phyloP scores from a whole-genome alignment of 352 stramenopile species.

The Vaucheria bursata region DNA sequence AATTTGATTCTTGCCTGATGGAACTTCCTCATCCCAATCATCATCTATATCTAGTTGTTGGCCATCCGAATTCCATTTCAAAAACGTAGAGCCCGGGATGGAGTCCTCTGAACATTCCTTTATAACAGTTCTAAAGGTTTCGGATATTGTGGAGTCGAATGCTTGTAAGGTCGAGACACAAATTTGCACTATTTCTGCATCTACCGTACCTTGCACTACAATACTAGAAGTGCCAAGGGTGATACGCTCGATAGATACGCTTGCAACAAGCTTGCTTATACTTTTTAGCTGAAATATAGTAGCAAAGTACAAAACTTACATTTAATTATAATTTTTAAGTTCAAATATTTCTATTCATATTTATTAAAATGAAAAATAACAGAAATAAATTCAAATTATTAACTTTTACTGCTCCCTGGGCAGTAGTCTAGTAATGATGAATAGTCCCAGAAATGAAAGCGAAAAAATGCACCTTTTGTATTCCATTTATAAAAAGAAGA shows the following conservation, averaged over 20 bases:
- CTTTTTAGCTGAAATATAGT: background rate
- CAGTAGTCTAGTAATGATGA: no score
- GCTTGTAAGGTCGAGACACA: conserved; percentile 26
- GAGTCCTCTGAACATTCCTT: conserved; percentile 18
- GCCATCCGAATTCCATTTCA: conserved; percentile 15
- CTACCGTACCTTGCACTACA: conserved; percentile 16
- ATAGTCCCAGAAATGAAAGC: no score
- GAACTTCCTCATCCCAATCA: conserved; percentile 18
- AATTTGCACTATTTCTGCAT: conserved; percentile 10
- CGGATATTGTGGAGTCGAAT: conserved; percentile 11
- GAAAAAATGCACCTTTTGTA: no score
- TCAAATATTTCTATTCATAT: no score
- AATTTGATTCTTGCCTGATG: background rate
- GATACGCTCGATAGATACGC: background rate
- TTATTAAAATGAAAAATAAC: no score
- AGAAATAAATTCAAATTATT: no score
- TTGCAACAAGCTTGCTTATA: background rate
- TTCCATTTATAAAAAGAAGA: no score
- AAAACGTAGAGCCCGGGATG: conserved; percentile 11
- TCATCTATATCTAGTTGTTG: conserved; percentile 19
- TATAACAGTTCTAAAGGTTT: conserved; percentile 20
- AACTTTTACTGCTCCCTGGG: no score
- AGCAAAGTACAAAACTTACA: no score
- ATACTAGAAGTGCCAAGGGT: background rate
- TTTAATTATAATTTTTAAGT: no score